Conservation (phyloP, 2,329 filamentous ascomycete species). For the Beauveria caledonica region DNA sequence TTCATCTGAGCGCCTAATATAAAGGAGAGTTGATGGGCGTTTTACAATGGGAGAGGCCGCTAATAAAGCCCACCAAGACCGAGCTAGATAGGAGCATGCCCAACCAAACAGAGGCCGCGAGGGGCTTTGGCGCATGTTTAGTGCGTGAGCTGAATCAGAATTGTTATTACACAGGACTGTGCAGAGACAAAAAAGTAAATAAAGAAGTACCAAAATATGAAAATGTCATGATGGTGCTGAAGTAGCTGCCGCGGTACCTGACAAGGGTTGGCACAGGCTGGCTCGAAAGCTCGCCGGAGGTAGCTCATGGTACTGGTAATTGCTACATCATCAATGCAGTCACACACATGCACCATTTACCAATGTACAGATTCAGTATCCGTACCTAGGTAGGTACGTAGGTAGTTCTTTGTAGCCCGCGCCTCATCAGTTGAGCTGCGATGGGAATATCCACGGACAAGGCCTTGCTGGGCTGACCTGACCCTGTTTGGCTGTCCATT, state of each 20-base stretch:
- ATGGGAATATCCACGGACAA: background rate
- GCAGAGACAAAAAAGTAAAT: background rate
- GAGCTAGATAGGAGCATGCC: background rate
- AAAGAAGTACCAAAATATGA: background rate
- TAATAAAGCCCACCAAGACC: background rate
- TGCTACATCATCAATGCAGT: background rate
- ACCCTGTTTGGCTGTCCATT: background rate
- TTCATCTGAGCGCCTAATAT: background rate
- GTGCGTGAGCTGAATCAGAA: background rate
- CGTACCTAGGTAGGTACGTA: no score
- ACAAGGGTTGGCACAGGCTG: background rate
- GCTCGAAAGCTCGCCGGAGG: background rate
- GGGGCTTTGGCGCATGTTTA: no score
- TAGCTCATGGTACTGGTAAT: background rate
- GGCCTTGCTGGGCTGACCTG: constrained; percentile 2
- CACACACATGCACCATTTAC: no score
- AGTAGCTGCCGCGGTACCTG: background rate
- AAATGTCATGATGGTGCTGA: no score
- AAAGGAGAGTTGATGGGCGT: background rate
- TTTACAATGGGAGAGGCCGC: background rate
- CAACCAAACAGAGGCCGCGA: background rate
- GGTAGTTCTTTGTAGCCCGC: background rate
- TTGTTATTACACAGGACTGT: background rate
- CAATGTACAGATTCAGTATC: no score
- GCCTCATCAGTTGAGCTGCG: background rate